Evolutionary conservation across 1,284 basidiomycete species (phyloP).

Genomic region (Kwoniella shivajii): DNA sequence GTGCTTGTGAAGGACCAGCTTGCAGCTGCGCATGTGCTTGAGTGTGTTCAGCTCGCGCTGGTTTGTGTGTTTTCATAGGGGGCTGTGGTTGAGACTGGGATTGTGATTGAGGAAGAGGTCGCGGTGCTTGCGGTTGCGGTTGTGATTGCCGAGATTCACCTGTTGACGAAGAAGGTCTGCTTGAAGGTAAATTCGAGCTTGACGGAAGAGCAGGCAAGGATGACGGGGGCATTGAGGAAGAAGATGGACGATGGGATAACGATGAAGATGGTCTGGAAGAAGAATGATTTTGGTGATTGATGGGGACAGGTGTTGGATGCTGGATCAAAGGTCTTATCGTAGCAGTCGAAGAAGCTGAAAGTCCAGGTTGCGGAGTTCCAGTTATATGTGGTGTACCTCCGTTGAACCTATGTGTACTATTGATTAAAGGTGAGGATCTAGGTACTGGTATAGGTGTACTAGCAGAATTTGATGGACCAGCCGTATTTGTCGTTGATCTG

Average conservation of each 20-base stretch:
- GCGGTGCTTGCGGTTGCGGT: not conserved
- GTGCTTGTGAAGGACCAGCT: conserved; percentile 4
- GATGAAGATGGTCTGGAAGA: conserved; percentile 16
- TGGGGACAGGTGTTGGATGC: conserved; percentile 13
- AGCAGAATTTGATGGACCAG: too few species aligned
- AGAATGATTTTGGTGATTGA: not conserved
- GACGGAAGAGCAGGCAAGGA: conserved; percentile 23
- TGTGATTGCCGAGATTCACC: conserved; percentile 3
- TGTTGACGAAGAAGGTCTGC: conserved; percentile 6
- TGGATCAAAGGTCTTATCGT: conserved; percentile 11
- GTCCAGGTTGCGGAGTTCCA: conserved; percentile 6
- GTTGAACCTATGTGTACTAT: not conserved
- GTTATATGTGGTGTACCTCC: not conserved
- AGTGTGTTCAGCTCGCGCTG: too few species aligned
- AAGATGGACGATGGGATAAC: conserved; percentile 12
- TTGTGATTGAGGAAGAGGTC: not conserved
- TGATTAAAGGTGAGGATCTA: conserved; percentile 12
- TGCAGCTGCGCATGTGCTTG: too few species aligned
- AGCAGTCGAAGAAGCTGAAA: conserved; percentile 8
- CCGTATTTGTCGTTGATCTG: not conserved
- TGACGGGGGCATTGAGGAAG: conserved; percentile 17
- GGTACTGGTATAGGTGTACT: conserved; percentile 5
- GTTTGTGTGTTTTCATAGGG: too few species aligned
- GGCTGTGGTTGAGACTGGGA: not conserved
- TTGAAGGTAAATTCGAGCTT: conserved; percentile 10